phyloP scores from a whole-genome alignment of 2,329 filamentous ascomycete species.

The Purpureocillium takamizusanense region DNA sequence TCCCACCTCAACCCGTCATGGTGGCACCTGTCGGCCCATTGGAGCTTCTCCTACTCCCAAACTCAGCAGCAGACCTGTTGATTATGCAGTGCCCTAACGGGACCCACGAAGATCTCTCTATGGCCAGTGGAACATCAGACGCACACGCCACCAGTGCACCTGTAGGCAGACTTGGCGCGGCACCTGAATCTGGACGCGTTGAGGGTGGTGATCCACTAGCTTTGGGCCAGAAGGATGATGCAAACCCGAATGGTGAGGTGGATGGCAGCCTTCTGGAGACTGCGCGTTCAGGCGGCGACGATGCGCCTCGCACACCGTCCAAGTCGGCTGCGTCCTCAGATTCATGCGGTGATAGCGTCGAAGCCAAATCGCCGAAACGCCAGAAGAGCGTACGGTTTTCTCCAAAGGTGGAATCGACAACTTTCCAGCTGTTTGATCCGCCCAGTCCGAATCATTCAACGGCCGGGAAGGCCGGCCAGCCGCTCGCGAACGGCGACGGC shows the following conservation, averaged over 20 bases:
- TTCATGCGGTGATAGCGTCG: conserved; percentile 11
- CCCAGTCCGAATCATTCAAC: conserved; percentile 33
- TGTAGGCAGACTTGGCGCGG: no score
- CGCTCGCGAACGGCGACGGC: conserved; percentile 9
- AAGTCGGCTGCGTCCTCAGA: conserved; percentile 3
- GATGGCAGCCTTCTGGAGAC: no score
- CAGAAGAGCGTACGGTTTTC: conserved; percentile 65
- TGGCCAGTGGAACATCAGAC: no score
- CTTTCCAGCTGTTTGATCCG: conserved; percentile 44
- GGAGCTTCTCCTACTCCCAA: conserved; percentile 44
- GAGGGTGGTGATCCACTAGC: no score
- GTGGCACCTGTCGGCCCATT: conserved; percentile 34
- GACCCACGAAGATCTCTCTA: no score
- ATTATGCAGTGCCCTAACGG: no score
- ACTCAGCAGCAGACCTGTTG: conserved; percentile 35
- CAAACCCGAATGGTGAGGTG: no score
- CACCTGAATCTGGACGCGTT: no score
- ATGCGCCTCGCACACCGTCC: no score
- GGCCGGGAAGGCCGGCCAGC: conserved; percentile 11
- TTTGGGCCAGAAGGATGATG: no score
- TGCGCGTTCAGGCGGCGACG: no score
- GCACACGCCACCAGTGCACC: no score
- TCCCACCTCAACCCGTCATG: conserved; percentile 1
- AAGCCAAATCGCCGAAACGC: conserved; percentile 23
- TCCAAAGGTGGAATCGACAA: conserved; percentile 55